Conservation (phyloP, 1,139 yeast genomes). For the Kurtzmaniella natalensis region DNA sequence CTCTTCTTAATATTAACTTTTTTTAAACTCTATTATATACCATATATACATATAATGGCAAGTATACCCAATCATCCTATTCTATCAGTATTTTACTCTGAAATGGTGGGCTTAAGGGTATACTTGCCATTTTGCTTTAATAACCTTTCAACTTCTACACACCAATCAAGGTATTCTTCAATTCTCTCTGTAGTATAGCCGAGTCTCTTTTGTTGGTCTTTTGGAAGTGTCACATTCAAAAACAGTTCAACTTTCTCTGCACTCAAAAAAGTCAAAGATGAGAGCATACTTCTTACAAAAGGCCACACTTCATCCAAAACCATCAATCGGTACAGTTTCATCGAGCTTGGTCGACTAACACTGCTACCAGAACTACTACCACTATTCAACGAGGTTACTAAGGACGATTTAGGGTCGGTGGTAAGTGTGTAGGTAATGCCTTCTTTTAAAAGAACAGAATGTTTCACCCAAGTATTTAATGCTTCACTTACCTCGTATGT, state of each 20-base stretch:
- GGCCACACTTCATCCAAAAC: slow-evolving; percentile 21
- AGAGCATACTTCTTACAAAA: slow-evolving; percentile 51
- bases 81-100: too few relatives aligned
- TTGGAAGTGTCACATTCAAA: slow-evolving; percentile 50
- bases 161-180: slow-evolving; percentile 6
- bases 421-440: background rate
- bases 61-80: too few relatives aligned
- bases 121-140: background rate
- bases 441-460: background rate
- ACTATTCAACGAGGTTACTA: too few relatives aligned
- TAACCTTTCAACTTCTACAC: slow-evolving; percentile 2
- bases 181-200: background rate
- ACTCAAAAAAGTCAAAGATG: slow-evolving; percentile 49
- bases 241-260: slow-evolving; percentile 49
- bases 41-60: too few relatives aligned
- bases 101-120: too few relatives aligned
- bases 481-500: slow-evolving; percentile 34
- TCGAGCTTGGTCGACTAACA: background rate
- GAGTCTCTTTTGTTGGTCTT: slow-evolving; percentile 22
- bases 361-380: too few relatives aligned
- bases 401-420: background rate
- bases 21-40: too few relatives aligned
- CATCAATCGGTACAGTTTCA: background rate
- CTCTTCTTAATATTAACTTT: slow-evolving; percentile 3
- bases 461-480: slow-evolving; percentile 53